phyloP scores from a whole-genome alignment of 192 early-diverging fungal species.

The Phlyctochytrium arcticum region DNA sequence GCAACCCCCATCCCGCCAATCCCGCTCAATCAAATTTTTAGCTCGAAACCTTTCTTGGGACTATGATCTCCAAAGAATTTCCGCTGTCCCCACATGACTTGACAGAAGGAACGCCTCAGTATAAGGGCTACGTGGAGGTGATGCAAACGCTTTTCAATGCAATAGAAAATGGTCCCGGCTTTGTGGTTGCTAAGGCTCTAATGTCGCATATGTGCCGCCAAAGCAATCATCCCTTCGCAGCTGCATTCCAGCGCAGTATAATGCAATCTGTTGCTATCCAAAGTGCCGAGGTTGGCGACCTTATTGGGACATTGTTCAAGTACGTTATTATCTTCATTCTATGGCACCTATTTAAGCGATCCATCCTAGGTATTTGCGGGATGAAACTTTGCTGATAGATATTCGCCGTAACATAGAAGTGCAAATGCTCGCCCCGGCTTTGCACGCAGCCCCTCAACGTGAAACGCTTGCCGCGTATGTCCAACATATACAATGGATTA shows the following conservation, averaged over 20 bases:
- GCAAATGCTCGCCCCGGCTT: slow-evolving; percentile 45
- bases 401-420: slow-evolving; percentile 46
- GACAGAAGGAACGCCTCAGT: slow-evolving; percentile 9
- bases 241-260: background rate
- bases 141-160: slow-evolving; percentile 52
- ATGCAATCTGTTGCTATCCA: background rate
- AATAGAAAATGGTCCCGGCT: slow-evolving; percentile 33
- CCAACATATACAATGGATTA: slow-evolving; percentile 46
- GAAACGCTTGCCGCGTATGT: slow-evolving; percentile 49
- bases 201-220: slow-evolving; percentile 53
- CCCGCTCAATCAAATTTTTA: slow-evolving; percentile 33
- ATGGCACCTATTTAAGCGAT: too few species aligned
- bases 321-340: too few species aligned
- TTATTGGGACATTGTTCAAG: background rate
- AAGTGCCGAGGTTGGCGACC: background rate
- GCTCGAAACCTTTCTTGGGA: slow-evolving; percentile 40
- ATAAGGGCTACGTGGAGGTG: slow-evolving; percentile 48
- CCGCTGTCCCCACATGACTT: slow-evolving; percentile 28
- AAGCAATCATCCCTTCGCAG: slow-evolving; percentile 39
- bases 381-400: slow-evolving; percentile 17
- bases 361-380: slow-evolving; percentile 27
- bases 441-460: slow-evolving; percentile 37
- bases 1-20: too few species aligned
- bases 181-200: slow-evolving; percentile 46
- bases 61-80: slow-evolving; percentile 48